Base-by-base conservation (phyloP, 192 early-diverging fungal species). In the Coemansia sp. region DNA sequence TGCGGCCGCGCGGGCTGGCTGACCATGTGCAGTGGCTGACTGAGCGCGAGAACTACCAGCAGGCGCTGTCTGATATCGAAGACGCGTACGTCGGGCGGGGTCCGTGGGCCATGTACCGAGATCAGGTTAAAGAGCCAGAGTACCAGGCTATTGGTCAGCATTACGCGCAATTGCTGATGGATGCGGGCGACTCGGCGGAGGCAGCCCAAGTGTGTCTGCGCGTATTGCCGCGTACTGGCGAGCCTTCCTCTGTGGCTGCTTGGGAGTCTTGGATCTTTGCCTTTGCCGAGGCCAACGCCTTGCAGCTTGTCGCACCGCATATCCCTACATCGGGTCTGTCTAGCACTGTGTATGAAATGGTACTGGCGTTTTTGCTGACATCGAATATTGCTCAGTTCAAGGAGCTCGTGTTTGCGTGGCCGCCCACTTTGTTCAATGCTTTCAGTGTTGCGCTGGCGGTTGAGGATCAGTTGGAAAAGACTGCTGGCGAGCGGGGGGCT, bases 1-100 rank as follows among this genome's bases (percentile, higher is more conserved):
- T 96, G 5, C 87, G 89, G 29, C 93, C 92, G 2, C 87, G 96
- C n/a, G 94, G 95, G 69, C 57, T 93, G 34, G 89, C 90, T 38
- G 98, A 99, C 78, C 96, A 96, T 69, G 89, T 99, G 53, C 89
- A 94, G 53, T 99, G 95, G 94, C 83, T 98, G 17, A 76, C 92
- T n/a, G 93, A 94, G 42, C 85, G 91, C 25, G 85, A 84, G 25
- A 73, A 87, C 46, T 98, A 95, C 69, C 89, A 85, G 15, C 93
- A 94, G 73, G 96, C 95, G 0, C 67, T 99, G 11, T 63, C 66
- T 0, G 87, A 90, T 14, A 84, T 88, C 2, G 80, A 90, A 27
- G 86, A 86, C 41, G 89, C 89, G 3, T 85, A 82, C 51, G 59
- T 66, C 9, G 74, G 63, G 46, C 89, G 84, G 11, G 91, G 92